Evolutionary conservation across 192 early-diverging fungal genomes (phyloP), one percentile per base, ranked within the genome.

Genomic region (Rhizophagus prolifer): DNA sequence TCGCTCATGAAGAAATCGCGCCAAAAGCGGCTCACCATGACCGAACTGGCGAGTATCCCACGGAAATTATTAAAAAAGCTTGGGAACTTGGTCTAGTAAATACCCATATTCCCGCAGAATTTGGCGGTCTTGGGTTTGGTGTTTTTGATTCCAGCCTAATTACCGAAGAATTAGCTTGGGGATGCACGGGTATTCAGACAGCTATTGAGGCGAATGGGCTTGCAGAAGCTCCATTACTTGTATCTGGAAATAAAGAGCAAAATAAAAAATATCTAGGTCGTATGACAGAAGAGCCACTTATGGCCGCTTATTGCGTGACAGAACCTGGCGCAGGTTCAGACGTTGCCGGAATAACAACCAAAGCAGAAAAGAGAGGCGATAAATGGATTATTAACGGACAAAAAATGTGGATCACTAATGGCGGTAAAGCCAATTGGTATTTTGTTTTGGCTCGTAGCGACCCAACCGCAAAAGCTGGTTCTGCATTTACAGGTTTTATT

Each of bases 321-420:
- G 92, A 94, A 79, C 92, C 92, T 12, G 92, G 91, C 13, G 92
- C 92, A 19, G 93, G 92, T 28, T 91, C 90, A 5, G 92, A 94
- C 38, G 92, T 93, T 23, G 92, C 92, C 31, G 91, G 92, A 38
- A 69, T 92, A 31, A 84, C 84, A 70, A 93, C 92, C 21, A 85
- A 79, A 25, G 93, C 92, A 6, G 90, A 88, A 28, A 91, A 92
- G 79, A 90, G 89, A 81, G 91, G 91, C n/a, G 88, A 93, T 82
- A 87, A 89, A 68, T 95, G 93, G 92, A 80, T 93, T 1, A 84
- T 94, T 62, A 94, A 92, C 78, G 95, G 95, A 34, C 89, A 91
- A 78, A 98, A 98, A 88, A 97, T 97, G 95, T 98, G 95, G 95
- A 98, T 98, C 81, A 98, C 96, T 68, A 98, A 98, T 80, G 93